phyloP scores from a whole-genome alignment of 2,329 filamentous ascomycete genomes.

The Penicillium decumbens region DNA sequence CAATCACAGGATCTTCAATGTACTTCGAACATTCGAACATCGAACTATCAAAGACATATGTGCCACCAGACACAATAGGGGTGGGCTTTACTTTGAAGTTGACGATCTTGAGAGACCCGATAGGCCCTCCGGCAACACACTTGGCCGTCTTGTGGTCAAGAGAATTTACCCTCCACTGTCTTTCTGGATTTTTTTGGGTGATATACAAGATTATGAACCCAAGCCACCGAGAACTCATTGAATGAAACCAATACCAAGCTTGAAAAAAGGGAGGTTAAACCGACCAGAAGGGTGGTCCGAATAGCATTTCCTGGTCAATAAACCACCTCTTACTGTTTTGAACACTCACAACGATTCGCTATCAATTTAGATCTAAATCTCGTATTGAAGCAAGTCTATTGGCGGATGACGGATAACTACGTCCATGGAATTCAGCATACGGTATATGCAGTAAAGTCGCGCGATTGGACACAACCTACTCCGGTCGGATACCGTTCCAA shows the following conservation, averaged over 20 bases:
- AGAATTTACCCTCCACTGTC: too few species aligned
- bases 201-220: too few species aligned
- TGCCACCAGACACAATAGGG: too few species aligned
- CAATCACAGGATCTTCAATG: too few species aligned
- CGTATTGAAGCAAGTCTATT: not conserved
- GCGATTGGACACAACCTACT: not conserved
- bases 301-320: not conserved
- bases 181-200: too few species aligned
- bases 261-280: not conserved
- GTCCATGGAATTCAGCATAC: not conserved
- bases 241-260: not conserved
- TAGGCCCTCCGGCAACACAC: too few species aligned
- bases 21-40: too few species aligned
- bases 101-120: too few species aligned
- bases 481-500: not conserved
- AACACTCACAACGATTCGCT: not conserved
- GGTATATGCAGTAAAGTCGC: not conserved
- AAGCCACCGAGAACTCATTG: not conserved
- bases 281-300: not conserved
- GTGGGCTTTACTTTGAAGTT: too few species aligned
- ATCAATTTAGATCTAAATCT: not conserved
- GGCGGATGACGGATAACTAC: not conserved
- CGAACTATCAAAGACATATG: too few species aligned
- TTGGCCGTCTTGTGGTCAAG: too few species aligned
- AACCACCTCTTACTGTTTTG: not conserved